Conservation (phyloP, 2,329 filamentous ascomycete genomes). For the Thelonectria rubi region DNA sequence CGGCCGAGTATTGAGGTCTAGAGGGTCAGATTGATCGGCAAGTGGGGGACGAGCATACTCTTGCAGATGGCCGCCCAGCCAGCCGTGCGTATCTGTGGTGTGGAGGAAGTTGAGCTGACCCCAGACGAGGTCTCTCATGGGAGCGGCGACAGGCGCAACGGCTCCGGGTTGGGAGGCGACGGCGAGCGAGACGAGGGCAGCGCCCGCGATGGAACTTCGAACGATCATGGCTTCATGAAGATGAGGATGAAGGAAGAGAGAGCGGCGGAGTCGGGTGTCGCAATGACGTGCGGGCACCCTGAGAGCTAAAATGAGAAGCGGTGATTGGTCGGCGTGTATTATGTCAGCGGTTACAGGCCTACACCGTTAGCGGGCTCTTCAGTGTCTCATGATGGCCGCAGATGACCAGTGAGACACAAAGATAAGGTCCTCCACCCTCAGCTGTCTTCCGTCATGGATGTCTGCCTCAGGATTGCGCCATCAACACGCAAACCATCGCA, state of each 20-base stretch:
- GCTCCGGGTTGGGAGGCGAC: conserved; percentile 78
- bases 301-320: not conserved
- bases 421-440: too few relatives aligned
- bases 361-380: too few relatives aligned
- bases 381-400: not conserved
- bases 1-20: conserved; percentile 88
- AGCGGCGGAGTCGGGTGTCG: not conserved
- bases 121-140: conserved; percentile 86
- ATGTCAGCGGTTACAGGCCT: too few relatives aligned
- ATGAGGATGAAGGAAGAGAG: not conserved
- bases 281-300: conserved; percentile 20
- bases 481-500: not conserved
- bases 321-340: conserved; percentile 4
- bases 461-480: too few relatives aligned
- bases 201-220: conserved; percentile 36
- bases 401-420: not conserved
- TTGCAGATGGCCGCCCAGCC: conserved; percentile 91
- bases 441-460: too few relatives aligned
- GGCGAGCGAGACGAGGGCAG: conserved; percentile 49
- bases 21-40: conserved; percentile 20
- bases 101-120: conserved; percentile 98
- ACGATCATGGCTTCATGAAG: conserved; percentile 40
- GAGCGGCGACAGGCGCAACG: conserved; percentile 78
- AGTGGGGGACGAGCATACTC: conserved; percentile 65
- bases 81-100: conserved; percentile 95